Base-by-base conservation (phyloP, 148 eudicot species). In the Beta vulgaris region DNA sequence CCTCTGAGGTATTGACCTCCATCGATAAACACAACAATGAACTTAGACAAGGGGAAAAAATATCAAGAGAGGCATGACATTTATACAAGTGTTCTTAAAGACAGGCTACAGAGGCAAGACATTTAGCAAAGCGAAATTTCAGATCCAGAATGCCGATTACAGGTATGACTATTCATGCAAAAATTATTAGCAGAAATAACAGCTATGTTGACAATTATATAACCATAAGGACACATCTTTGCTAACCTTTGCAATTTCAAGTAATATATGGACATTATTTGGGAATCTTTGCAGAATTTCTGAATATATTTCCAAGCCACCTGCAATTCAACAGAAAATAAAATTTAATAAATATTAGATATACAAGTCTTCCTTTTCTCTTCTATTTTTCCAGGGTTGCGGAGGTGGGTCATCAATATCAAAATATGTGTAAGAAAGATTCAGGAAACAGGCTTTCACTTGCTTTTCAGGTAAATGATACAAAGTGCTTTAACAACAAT, bases 211-310 rank as follows among this genome's bases (percentile, higher is more conserved):
- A 69, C 11, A 46, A 25, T n/a, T 23, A 28, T 29, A n/a, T 3
- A 23, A 53, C 61, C 25, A 53, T 18, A 71, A 62, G 28, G 62
- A 16, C 21, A 59, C 58, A 82, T 43, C 54, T 49, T 67, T 35
- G 39, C 91, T 61, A 58, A 94, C 97, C 98, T 94, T 94, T 36
- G 96, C 97, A 62, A 90, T 87, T 84, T 94, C 98, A 75, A 94
- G 93, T 74, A 94, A 75, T 79, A 94, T 43, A 78, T 94, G 97
- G 68, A 82, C 82, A 76, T 94, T 94, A 78, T 89, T 90, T 63
- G 97, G 97, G 82, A 94, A 91, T 70, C 89, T 89, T 70, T 92
- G 96, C 46, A 94, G 84, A 78, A 94, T 95, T 71, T 91, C 98
- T 57, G 87, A 68, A 72, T 84, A 87, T 59, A 87, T 82, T 78